Evolutionary conservation across 1,284 basidiomycete genomes (phyloP).

Genomic region (Sphagnurus paluster): DNA sequence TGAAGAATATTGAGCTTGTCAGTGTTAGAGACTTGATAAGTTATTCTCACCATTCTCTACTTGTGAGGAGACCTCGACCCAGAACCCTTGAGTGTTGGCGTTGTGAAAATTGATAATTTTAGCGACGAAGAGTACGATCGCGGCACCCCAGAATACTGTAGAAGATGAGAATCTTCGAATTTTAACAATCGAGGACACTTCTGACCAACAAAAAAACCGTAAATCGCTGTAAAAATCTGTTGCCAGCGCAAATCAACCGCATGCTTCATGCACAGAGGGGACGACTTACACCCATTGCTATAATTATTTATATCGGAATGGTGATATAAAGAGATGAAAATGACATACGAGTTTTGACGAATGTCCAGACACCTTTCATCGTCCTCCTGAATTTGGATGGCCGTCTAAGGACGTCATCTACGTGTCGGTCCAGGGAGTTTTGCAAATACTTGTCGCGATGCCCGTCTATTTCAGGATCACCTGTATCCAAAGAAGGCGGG

Average conservation of each 20-base stretch:
- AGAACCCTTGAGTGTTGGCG: conserved; percentile 61
- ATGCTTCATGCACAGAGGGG: conserved; percentile 2
- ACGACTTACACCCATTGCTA: conserved; percentile 58
- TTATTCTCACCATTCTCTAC: conserved; percentile 61
- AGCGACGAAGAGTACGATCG: conserved; percentile 75
- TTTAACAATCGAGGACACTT: conserved; percentile 4
- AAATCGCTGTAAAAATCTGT: conserved; percentile 73
- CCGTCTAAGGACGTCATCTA: conserved; percentile 73
- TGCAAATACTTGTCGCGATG: conserved; percentile 36
- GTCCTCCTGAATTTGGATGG: conserved; percentile 63
- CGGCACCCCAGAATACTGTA: conserved; percentile 74
- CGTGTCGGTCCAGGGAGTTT: conserved; percentile 75
- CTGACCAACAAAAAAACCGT: conserved; percentile 76
- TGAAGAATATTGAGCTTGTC: background rate
- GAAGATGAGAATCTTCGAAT: background rate
- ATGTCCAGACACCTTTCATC: conserved; percentile 78
- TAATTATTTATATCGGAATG: conserved; percentile 1
- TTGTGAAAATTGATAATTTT: conserved; percentile 74
- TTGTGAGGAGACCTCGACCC: conserved; percentile 80
- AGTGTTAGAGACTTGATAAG: background rate
- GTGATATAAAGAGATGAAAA: background rate
- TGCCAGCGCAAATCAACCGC: conserved; percentile 3
- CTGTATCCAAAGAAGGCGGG: conserved; percentile 17
- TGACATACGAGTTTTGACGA: conserved; percentile 75
- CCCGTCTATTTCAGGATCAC: conserved; percentile 30